A percentile compares a stretch with the other conserved stretches of the same genome.
Conservation (phyloP, 768 basidiomycete genomes). For the Lentinula boryana region DNA sequence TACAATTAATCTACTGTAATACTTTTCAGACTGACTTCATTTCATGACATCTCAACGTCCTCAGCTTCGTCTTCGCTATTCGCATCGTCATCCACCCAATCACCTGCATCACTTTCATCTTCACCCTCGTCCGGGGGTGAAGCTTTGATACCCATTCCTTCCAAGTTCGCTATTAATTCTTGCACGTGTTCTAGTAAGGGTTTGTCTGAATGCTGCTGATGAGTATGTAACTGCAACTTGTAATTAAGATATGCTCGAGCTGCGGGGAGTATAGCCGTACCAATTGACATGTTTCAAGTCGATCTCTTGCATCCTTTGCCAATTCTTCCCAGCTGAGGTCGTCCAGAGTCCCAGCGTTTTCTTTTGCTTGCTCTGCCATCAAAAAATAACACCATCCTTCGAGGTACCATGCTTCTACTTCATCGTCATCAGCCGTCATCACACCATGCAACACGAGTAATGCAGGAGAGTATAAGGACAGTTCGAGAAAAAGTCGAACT, state of each 20-base stretch:
- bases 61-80: conserved; percentile 53
- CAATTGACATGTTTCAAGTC: conserved; percentile 76
- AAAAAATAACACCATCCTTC: conserved; percentile 94
- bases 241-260: conserved; percentile 1
- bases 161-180: conserved; percentile 67
- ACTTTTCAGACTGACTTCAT: not conserved
- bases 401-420: conserved; percentile 90
- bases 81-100: conserved; percentile 47
- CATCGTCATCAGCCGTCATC: conserved; percentile 76
- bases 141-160: conserved; percentile 57
- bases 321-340: conserved; percentile 19
- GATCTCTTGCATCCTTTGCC: conserved; percentile 47
- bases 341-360: conserved; percentile 40
- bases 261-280: conserved; percentile 33
- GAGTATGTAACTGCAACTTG: conserved; percentile 52
- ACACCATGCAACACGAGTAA: conserved; percentile 73
- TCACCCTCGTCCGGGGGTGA: conserved; percentile 54
- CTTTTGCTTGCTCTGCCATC: conserved; percentile 66
- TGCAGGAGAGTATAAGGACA: conserved; percentile 64
- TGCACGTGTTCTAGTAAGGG: conserved; percentile 70
- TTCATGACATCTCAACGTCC: conserved; percentile 52
- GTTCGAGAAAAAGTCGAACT: conserved; percentile 79
- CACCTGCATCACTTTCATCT: conserved; percentile 39
- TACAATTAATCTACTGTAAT: not conserved
- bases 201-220: conserved; percentile 68